phyloP scores from a whole-genome alignment of 176 grass and related monocot genomes.

The Puccinellia tenuiflora region DNA sequence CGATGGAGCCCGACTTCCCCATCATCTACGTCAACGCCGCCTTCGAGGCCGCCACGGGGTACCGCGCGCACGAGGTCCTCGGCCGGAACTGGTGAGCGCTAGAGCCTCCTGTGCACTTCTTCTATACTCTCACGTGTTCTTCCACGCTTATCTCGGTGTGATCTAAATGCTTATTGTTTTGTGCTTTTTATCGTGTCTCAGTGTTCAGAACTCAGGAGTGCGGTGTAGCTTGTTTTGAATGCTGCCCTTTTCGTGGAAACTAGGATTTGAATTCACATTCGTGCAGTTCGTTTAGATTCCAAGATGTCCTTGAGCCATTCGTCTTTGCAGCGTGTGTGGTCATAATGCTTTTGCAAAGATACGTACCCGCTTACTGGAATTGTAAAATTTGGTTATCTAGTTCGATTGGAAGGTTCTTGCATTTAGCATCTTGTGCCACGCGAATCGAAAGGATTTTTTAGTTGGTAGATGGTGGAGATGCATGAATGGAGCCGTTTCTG shows the following conservation, averaged over 20 bases:
- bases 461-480: background rate
- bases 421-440: background rate
- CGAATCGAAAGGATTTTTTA: background rate
- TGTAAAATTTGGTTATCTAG: background rate
- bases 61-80: conserved; percentile 91
- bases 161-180: conserved; percentile 7
- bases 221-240: background rate
- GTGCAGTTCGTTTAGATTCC: background rate
- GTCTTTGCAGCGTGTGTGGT: background rate
- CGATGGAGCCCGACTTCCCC: conserved; percentile 69
- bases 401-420: background rate
- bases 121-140: background rate
- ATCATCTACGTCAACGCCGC: conserved; percentile 98
- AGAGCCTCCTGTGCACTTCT: too few relatives aligned
- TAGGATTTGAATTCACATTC: background rate
- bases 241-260: background rate
- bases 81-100: conserved; percentile 83
- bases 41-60: conserved; percentile 87
- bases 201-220: background rate
- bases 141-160: background rate
- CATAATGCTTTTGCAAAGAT: background rate
- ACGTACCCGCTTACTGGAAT: background rate
- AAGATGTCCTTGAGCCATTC: background rate
- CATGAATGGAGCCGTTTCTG: background rate
- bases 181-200: background rate